phyloP scores from a whole-genome alignment of 306 rosid genomes.

The Gastrolobium bilobum region DNA sequence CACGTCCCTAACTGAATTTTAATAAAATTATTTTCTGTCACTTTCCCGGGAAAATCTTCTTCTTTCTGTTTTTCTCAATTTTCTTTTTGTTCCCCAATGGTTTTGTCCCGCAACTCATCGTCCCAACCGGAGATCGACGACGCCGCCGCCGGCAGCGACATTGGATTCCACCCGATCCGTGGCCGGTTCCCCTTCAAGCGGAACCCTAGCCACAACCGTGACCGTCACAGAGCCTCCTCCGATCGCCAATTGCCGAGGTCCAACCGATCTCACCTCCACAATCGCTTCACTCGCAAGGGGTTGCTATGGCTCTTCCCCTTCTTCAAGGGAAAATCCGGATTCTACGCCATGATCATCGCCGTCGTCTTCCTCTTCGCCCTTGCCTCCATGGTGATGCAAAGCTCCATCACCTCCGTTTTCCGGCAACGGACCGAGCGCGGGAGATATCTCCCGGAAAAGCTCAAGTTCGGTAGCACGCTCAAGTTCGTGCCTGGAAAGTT shows the following conservation, averaged over 20 bases:
- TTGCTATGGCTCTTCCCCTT: slow-evolving; percentile 62
- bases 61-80: neutral
- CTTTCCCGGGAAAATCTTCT: slow-evolving; percentile 52
- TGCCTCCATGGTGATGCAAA: slow-evolving; percentile 89
- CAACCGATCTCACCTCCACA: slow-evolving; percentile 67
- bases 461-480: slow-evolving; percentile 76
- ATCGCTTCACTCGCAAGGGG: slow-evolving; percentile 83
- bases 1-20: neutral
- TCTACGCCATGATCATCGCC: slow-evolving; percentile 65
- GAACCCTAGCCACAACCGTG: slow-evolving; percentile 62
- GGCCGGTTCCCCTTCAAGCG: slow-evolving; percentile 77
- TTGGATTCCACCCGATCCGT: slow-evolving; percentile 74
- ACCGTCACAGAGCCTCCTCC: slow-evolving; percentile 42
- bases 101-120: slow-evolving; percentile 60
- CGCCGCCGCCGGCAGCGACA: slow-evolving; percentile 59
- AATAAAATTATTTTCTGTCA: slow-evolving; percentile 33
- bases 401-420: slow-evolving; percentile 76
- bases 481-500: slow-evolving; percentile 78
- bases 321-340: slow-evolving; percentile 64
- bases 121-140: slow-evolving; percentile 69
- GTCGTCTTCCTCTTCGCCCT: slow-evolving; percentile 71
- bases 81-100: slow-evolving; percentile 46
- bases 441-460: slow-evolving; percentile 49
- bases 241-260: slow-evolving; percentile 67
- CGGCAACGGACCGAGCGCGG: slow-evolving; percentile 62